Evolutionary conservation across 2,329 filamentous ascomycete species (phyloP).

Genomic region (Ophiostoma populinum): DNA sequence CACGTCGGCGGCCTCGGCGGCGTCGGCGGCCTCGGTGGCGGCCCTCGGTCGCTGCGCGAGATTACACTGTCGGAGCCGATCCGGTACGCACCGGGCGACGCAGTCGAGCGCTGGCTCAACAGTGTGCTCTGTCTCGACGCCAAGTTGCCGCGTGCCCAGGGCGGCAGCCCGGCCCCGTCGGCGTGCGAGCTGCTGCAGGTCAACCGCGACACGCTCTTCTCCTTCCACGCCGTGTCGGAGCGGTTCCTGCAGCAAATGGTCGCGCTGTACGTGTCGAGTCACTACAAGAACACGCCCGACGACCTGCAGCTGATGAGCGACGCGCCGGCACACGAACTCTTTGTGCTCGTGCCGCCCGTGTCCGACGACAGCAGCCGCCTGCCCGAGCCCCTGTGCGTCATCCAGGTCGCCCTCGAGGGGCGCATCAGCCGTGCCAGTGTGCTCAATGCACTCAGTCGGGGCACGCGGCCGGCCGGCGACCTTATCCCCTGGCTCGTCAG

Average conservation of each 20-base stretch:
- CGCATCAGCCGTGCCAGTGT: slow-evolving; percentile 90
- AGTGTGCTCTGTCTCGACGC: slow-evolving; percentile 85
- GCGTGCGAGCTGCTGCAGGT: slow-evolving; percentile 86
- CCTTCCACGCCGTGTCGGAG: slow-evolving; percentile 91
- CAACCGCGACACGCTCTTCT: slow-evolving; percentile 94
- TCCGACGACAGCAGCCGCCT: slow-evolving; percentile 60
- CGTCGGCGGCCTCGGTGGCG: too few relatives aligned
- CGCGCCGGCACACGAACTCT: slow-evolving; percentile 89
- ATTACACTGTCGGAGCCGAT: slow-evolving; percentile 91
- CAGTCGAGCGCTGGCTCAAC: slow-evolving; percentile 94
- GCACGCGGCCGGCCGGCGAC: slow-evolving; percentile 77
- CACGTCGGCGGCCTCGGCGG: slow-evolving; percentile 43
- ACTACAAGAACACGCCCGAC: slow-evolving; percentile 97
- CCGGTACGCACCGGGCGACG: slow-evolving; percentile 77
- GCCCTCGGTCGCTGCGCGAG: slow-evolving; percentile 58
- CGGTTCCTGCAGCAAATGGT: slow-evolving; percentile 98
- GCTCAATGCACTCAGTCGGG: slow-evolving; percentile 72
- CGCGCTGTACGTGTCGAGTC: slow-evolving; percentile 86
- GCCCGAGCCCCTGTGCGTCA: slow-evolving; percentile 84
- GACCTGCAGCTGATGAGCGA: slow-evolving; percentile 98
- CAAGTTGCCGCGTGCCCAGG: slow-evolving; percentile 59
- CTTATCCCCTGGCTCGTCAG: slow-evolving; percentile 95
- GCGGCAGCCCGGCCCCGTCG: slow-evolving; percentile 73
- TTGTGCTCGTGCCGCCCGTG: slow-evolving; percentile 78
- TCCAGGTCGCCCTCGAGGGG: slow-evolving; percentile 88